Evolutionary conservation across 2,329 filamentous ascomycete species (phyloP).

Genomic region (Colletotrichum karsti): DNA sequence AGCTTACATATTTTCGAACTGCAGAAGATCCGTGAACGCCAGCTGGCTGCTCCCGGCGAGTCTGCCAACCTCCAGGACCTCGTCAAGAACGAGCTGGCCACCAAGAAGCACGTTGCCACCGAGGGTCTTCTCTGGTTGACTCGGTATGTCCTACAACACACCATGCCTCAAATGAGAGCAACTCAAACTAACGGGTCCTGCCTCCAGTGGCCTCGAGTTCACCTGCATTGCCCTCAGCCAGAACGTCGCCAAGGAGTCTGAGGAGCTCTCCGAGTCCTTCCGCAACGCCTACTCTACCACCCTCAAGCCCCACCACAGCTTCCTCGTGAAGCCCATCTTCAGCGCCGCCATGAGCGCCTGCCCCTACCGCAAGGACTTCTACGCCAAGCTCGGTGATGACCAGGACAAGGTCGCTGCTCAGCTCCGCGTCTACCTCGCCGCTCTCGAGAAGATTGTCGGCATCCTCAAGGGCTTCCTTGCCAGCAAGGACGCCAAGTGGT

Average conservation of each 20-base stretch:
- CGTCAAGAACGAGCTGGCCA: constrained; percentile 85
- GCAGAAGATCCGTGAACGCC: constrained; percentile 89
- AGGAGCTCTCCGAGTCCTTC: constrained; percentile 90
- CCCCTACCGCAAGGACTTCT: constrained; percentile 94
- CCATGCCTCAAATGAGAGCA: neutral
- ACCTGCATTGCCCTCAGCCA: constrained; percentile 84
- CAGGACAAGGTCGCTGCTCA: constrained; percentile 68
- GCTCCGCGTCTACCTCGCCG: constrained; percentile 76
- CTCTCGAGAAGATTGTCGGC: constrained; percentile 79
- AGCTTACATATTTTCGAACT: neutral
- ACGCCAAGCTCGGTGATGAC: constrained; percentile 81
- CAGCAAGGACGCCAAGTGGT: constrained; percentile 68
- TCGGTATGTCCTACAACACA: constrained; percentile 64
- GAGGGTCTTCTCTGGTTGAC: constrained; percentile 93
- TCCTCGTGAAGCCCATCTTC: constrained; percentile 92
- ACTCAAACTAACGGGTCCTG: constrained; percentile 1
- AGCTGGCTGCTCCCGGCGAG: constrained; percentile 78
- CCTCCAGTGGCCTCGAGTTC: constrained; percentile 86
- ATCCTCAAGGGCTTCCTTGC: constrained; percentile 73
- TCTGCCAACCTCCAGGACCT: constrained; percentile 89
- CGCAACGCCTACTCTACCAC: constrained; percentile 83
- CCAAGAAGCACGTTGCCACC: constrained; percentile 86
- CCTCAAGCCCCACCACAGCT: constrained; percentile 92
- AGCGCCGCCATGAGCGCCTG: constrained; percentile 91
- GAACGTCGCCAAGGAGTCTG: constrained; percentile 72